These are phyloP conservation scores for Isoetes taiwanensis DNA, from an alignment of 75 land plant genomes.

Conservation along the genomic window DNA sequence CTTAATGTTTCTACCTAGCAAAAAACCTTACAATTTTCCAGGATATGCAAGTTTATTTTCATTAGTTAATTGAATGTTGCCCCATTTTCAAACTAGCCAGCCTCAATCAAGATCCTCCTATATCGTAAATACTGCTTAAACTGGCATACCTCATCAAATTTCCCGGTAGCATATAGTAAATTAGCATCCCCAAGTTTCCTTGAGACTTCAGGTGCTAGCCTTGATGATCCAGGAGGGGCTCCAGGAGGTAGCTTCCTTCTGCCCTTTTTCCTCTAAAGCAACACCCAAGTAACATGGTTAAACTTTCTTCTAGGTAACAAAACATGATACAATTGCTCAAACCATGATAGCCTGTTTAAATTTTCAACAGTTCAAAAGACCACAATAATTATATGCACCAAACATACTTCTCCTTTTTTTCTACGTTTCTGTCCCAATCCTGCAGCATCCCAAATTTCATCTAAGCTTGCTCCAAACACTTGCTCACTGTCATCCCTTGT, in stretches of 20 bases:
- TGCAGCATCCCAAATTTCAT: conserved; percentile 60
- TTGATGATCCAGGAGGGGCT: conserved; percentile 32
- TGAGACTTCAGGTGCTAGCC: conserved; percentile 43
- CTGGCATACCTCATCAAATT: conserved; percentile 43
- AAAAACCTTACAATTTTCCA: background rate
- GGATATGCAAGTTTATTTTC: background rate
- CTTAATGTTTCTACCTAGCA: background rate
- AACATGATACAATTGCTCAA: too few relatives aligned
- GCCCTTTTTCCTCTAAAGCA: conserved; percentile 44
- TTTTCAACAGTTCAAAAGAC: too few relatives aligned
- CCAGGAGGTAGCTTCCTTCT: conserved; percentile 33
- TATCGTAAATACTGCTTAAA: background rate
- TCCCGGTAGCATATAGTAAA: conserved; percentile 61
- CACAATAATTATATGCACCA: too few relatives aligned
- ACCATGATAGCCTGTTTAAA: too few relatives aligned
- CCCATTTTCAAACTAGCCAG: background rate
- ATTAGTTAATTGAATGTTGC: background rate
- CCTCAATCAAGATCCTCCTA: background rate
- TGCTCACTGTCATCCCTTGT: conserved; percentile 31
- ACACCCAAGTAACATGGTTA: background rate
- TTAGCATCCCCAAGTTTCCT: conserved; percentile 78
- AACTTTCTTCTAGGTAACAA: too few relatives aligned
- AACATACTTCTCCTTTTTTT: too few relatives aligned
- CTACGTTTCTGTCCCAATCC: conserved; percentile 37
- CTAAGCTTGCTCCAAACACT: conserved; percentile 39